Evolutionary conservation across 441 rosid genomes (phyloP), one percentile per base, ranked within the genome.

Genomic region (Populus tomentosa): DNA sequence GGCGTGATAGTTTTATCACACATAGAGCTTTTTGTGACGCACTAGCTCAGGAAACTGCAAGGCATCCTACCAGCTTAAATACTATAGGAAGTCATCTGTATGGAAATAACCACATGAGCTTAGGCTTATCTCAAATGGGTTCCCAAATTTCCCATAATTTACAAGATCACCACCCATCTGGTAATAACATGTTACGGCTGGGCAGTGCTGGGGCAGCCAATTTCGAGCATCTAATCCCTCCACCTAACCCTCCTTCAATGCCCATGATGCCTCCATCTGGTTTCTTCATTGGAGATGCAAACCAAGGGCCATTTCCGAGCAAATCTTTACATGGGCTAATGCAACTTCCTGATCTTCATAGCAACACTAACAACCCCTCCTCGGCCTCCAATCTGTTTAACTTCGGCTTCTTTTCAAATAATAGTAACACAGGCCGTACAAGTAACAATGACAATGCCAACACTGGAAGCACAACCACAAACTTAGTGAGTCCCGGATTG

Each of bases 11-110:
- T 76, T 93, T 91, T 85, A 89, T 91, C 59, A 93, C 96, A 11
- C 97, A 93, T 77, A 83, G 96, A 65, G 96, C 97, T 38, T 93
- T 93, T 75, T 91, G 97, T 30, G 94, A 91, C 73, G 96, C 96
- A 59, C 80, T 91, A 78, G 91, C 94, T 74, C 94, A 90, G 78
- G 97, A 93, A 72, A 88, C 82, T 61, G 91, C 88, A 16, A 87
- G 95, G 74, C 89, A 87, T 77, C 92, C 97, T 33, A 71, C 93
- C 42, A 84, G 80, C 80, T 80, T 91, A 69, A 87, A 78, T 82
- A 72, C 94, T 40, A 80, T 88, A 70, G 85, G 85, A 24, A 75
- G 74, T 53, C 89, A 87, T 77, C 85, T 90, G 5, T 90, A 79
- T 69, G 90, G 90, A 81, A 74, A 75, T 36, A 88, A 80, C 80